These are phyloP conservation scores for Gossypium turneri DNA, from an alignment of 345 rosid species.

Conservation along the genomic window DNA sequence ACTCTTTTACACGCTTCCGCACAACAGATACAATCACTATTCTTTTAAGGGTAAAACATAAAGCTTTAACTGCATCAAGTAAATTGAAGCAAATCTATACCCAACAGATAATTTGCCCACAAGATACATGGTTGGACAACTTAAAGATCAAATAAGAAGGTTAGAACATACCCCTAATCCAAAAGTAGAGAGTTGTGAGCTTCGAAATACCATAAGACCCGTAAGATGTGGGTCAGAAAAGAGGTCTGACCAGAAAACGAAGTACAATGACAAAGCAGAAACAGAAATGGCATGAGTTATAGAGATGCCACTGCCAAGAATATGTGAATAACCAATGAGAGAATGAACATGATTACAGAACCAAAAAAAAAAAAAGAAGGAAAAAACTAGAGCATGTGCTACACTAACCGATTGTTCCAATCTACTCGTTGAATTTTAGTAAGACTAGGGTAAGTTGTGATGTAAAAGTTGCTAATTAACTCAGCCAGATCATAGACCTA, in stretches of 20 bases:
- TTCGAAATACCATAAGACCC: constrained; percentile 49
- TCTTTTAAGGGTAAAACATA: too few relatives aligned
- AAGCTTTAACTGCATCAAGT: too few relatives aligned
- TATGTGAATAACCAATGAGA: constrained; percentile 11
- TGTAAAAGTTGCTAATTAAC: constrained; percentile 50
- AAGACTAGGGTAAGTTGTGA: constrained; percentile 53
- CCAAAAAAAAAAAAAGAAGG: not conserved
- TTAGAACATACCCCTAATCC: constrained; percentile 58
- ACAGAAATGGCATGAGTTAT: constrained; percentile 67
- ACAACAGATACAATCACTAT: too few relatives aligned
- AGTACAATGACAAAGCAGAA: constrained; percentile 56
- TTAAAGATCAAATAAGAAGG: constrained; percentile 1
- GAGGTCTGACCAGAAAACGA: constrained; percentile 71
- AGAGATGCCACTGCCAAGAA: constrained; percentile 65
- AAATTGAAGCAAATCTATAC: not conserved
- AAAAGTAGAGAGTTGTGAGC: constrained; percentile 63
- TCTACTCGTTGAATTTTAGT: constrained; percentile 59
- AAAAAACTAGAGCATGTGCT: not conserved
- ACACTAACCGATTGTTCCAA: constrained; percentile 79
- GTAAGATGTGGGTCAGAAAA: constrained; percentile 44
- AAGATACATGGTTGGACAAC: not conserved
- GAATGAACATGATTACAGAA: constrained; percentile 6
- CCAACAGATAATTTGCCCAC: not conserved
- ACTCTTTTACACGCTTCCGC: too few relatives aligned
- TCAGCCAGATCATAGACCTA: constrained; percentile 71